A percentile compares a stretch with the other conserved stretches of the same genome.
Evolutionary conservation across 371 early-diverging fungal genomes (phyloP).

Genomic region (Mortierella sp.): DNA sequence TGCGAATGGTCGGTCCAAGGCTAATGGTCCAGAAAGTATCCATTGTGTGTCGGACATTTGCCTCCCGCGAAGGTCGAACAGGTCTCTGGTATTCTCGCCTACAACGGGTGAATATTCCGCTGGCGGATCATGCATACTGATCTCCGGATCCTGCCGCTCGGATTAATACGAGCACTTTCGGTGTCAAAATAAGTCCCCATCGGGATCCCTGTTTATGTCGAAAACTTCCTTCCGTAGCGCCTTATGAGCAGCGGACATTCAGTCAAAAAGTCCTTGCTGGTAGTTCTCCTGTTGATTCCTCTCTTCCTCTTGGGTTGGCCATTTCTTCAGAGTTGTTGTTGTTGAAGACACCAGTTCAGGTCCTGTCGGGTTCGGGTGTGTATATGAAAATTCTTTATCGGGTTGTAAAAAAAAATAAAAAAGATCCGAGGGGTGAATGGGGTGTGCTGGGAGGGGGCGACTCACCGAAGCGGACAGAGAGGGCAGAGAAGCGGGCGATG

Average conservation of each 20-base stretch:
- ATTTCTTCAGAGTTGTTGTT: not conserved
- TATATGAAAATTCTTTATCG: not conserved
- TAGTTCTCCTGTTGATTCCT: not conserved
- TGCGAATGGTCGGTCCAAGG: not conserved
- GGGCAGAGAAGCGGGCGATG: constrained; percentile 56
- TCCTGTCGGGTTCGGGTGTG: constrained; percentile 11
- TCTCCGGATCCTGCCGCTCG: constrained; percentile 15
- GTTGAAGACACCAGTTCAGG: not conserved
- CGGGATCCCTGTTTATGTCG: not conserved
- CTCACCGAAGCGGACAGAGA: constrained; percentile 57
- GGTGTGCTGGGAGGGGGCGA: not conserved
- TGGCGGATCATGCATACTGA: constrained; percentile 6
- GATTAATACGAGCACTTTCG: not conserved
- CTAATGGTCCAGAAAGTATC: not conserved
- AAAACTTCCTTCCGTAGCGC: not conserved
- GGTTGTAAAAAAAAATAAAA: too few relatives aligned
- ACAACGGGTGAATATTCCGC: not conserved
- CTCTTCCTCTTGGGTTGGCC: not conserved
- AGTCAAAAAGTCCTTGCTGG: not conserved
- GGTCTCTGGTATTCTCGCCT: not conserved
- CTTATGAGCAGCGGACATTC: not conserved
- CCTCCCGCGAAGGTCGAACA: not conserved
- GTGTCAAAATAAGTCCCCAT: not conserved
- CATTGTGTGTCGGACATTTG: constrained; percentile 1
- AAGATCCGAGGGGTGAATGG: not conserved